Conservation (phyloP, 208 protist species). For the Strigomonas galati region DNA sequence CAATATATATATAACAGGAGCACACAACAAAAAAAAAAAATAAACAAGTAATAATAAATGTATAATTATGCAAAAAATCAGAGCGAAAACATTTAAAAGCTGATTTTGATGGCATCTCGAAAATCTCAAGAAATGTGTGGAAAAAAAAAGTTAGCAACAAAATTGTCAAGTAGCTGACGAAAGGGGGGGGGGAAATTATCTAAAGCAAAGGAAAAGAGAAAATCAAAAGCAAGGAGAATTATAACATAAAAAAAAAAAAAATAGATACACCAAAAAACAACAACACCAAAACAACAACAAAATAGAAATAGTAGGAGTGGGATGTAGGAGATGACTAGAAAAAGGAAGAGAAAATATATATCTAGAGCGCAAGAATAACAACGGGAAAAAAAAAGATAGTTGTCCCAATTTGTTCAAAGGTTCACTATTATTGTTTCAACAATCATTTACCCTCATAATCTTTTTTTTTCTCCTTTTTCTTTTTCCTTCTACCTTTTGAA, state of each 20-base stretch:
- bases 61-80: too few relatives aligned
- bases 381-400: slow-evolving; percentile 13
- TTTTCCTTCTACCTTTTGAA: neutral
- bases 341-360: slow-evolving; percentile 1
- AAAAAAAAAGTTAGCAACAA: too few relatives aligned
- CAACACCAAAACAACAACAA: slow-evolving; percentile 6
- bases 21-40: slow-evolving; percentile 9
- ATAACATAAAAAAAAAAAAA: slow-evolving; percentile 16
- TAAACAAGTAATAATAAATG: slow-evolving; percentile 14
- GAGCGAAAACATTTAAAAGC: too few relatives aligned
- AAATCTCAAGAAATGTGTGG: too few relatives aligned
- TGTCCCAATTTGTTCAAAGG: neutral
- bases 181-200: too few relatives aligned
- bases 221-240: slow-evolving; percentile 14
- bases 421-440: neutral
- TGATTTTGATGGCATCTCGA: too few relatives aligned
- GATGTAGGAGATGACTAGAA: neutral
- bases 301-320: slow-evolving; percentile 3
- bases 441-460: too few relatives aligned
- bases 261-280: neutral
- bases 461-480: slow-evolving; percentile 21
- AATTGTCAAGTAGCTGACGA: too few relatives aligned
- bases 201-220: slow-evolving; percentile 16
- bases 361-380: slow-evolving; percentile 6
- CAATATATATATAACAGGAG: neutral